Evolutionary conservation across 352 stramenopile genomes (phyloP).

Genomic region (Globisporangium camurandrum): DNA sequence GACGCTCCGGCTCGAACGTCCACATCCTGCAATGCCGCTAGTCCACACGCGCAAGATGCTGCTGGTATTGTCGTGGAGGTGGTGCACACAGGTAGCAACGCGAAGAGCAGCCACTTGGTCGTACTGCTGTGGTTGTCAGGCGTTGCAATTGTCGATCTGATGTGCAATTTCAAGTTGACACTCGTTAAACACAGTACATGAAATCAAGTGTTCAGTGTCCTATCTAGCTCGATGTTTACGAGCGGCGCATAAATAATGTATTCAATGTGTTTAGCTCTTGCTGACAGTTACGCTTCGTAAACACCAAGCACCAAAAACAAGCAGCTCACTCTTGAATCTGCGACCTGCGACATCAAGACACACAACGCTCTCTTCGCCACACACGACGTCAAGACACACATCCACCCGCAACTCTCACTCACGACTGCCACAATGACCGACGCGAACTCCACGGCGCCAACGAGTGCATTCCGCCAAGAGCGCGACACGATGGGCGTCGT

Average conservation of each 20-base stretch:
- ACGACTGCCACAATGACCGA: slow-evolving; percentile 7
- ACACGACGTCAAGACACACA: too few relatives aligned
- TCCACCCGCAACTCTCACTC: neutral
- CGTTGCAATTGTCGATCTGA: neutral
- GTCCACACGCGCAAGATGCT: too few relatives aligned
- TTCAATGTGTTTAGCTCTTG: too few relatives aligned
- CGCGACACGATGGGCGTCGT: slow-evolving; percentile 49
- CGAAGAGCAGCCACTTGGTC: too few relatives aligned
- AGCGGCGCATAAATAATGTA: too few relatives aligned
- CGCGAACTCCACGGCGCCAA: too few relatives aligned
- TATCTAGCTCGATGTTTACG: too few relatives aligned
- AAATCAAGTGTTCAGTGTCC: neutral
- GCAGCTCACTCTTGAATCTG: neutral
- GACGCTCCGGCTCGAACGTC: slow-evolving; percentile 7
- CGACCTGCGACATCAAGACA: neutral
- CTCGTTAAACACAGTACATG: neutral
- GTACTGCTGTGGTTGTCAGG: too few relatives aligned
- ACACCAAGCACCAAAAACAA: neutral
- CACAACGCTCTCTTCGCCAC: neutral
- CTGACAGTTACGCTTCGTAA: too few relatives aligned
- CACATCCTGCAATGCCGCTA: too few relatives aligned
- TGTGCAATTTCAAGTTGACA: neutral
- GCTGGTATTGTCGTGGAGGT: neutral
- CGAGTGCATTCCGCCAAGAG: slow-evolving; percentile 33
- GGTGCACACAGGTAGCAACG: neutral